Percentiles rank a stretch among this genome's conserved stretches.
Evolutionary conservation across 2,329 filamentous ascomycete genomes (phyloP).

Genomic region (Helotiales sp.): DNA sequence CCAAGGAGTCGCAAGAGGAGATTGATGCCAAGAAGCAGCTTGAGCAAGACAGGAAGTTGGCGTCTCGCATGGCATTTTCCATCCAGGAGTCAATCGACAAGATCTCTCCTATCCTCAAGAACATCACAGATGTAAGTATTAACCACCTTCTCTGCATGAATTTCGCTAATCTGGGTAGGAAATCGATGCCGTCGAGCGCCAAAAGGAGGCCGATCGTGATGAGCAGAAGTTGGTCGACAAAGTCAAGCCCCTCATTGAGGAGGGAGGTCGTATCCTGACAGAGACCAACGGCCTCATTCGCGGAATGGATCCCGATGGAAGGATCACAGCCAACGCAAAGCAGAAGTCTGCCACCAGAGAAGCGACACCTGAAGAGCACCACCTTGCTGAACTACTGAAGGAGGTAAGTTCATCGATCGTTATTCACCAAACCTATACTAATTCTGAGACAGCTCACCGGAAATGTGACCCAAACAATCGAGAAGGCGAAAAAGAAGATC

Average conservation of each 20-base stretch:
- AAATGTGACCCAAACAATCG: conserved; percentile 80
- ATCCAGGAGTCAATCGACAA: conserved; percentile 82
- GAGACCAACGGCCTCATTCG: conserved; percentile 88
- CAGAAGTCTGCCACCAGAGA: conserved; percentile 75
- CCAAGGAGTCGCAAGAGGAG: conserved; percentile 62
- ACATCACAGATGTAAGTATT: conserved; percentile 75
- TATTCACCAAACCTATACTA: not conserved
- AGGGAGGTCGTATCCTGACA: conserved; percentile 79
- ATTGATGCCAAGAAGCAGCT: conserved; percentile 60
- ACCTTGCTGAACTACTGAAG: conserved; percentile 83
- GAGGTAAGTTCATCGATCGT: conserved; percentile 53
- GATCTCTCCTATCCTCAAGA: conserved; percentile 82
- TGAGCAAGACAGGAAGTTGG: conserved; percentile 76
- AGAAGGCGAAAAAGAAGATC: conserved; percentile 86
- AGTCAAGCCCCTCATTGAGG: conserved; percentile 87
- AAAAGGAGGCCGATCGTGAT: conserved; percentile 84
- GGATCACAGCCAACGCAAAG: conserved; percentile 84
- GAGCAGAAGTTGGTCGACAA: conserved; percentile 87
- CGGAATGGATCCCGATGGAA: conserved; percentile 86
- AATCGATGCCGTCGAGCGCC: conserved; percentile 80
- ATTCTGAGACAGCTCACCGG: conserved; percentile 64
- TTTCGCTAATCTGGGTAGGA: conserved; percentile 54
- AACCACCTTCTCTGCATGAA: conserved; percentile 17
- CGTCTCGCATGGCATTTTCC: conserved; percentile 73
- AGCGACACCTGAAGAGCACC: conserved; percentile 81